Conservation (phyloP, 352 stramenopile genomes). For the Globisporangium lucens region DNA sequence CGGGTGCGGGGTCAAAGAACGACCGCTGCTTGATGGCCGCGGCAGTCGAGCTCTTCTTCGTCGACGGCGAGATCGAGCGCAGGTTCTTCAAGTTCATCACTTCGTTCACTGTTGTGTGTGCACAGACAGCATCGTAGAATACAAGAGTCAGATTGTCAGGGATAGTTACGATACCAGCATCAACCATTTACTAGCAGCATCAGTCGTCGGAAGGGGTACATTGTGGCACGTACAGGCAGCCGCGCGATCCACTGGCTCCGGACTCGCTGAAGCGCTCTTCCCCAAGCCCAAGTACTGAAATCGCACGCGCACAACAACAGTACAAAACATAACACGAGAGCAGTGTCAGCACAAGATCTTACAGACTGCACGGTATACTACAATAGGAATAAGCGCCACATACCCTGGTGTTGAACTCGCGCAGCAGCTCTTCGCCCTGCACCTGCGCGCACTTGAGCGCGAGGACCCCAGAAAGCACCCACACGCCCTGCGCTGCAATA, state of each 20-base stretch:
- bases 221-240: slow-evolving; percentile 30
- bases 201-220: background rate
- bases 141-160: background rate
- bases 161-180: background rate
- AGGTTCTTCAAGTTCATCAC: slow-evolving; percentile 61
- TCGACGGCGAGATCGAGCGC: slow-evolving; percentile 38
- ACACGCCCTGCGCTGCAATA: slow-evolving; percentile 39
- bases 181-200: background rate
- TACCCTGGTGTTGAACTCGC: slow-evolving; percentile 61
- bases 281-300: slow-evolving; percentile 30
- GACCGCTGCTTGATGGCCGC: slow-evolving; percentile 32
- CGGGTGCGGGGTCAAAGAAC: slow-evolving; percentile 66
- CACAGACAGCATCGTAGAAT: slow-evolving; percentile 4
- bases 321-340: background rate
- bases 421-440: slow-evolving; percentile 54
- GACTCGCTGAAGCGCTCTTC: slow-evolving; percentile 12
- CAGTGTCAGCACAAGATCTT: background rate
- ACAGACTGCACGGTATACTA: background rate
- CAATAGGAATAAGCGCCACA: too few relatives aligned
- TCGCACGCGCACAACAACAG: background rate
- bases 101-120: slow-evolving; percentile 49
- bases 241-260: slow-evolving; percentile 26
- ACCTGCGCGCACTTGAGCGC: slow-evolving; percentile 65
- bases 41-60: slow-evolving; percentile 29
- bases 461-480: slow-evolving; percentile 53